Conservation (phyloP, 208 protist species). For the Wallacemonas sp. region DNA sequence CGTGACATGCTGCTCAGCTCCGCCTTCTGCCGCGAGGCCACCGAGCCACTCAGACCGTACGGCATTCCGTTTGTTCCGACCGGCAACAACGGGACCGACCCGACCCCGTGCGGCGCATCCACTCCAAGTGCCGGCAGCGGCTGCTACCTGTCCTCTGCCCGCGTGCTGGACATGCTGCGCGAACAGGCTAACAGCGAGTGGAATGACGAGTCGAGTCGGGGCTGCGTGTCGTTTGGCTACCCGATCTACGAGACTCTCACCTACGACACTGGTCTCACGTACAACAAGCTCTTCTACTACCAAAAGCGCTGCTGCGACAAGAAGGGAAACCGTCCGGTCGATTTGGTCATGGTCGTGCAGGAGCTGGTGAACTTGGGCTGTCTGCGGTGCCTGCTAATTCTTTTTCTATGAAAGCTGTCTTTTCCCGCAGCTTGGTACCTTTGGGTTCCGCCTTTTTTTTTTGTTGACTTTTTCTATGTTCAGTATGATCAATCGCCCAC, state of each 20-base stretch:
- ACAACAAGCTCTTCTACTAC: not conserved
- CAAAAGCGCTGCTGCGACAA: not conserved
- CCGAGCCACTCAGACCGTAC: not conserved
- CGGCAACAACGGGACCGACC: not conserved
- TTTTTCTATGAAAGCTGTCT: not conserved
- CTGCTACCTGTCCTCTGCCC: not conserved
- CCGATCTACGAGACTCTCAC: conserved; percentile 1
- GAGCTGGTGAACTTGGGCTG: not conserved
- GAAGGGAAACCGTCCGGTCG: not conserved
- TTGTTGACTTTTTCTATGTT: not conserved
- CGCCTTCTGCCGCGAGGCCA: not conserved
- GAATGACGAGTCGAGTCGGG: not conserved
- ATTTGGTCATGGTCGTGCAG: not conserved
- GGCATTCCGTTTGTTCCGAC: not conserved
- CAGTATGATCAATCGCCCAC: not conserved
- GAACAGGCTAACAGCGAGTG: not conserved
- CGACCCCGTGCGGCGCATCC: not conserved
- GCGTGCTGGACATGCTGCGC: not conserved
- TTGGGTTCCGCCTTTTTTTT: not conserved
- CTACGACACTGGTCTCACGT: not conserved
- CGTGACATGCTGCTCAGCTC: not conserved
- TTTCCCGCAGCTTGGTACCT: not conserved
- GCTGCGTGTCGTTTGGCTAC: not conserved
- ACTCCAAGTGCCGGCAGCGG: not conserved
- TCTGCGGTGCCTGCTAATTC: not conserved